Percentiles rank a stretch among this genome's conserved stretches.
Conservation (phyloP, 805 yeast genomes). For the Wickerhamomyces hampshirensis region DNA sequence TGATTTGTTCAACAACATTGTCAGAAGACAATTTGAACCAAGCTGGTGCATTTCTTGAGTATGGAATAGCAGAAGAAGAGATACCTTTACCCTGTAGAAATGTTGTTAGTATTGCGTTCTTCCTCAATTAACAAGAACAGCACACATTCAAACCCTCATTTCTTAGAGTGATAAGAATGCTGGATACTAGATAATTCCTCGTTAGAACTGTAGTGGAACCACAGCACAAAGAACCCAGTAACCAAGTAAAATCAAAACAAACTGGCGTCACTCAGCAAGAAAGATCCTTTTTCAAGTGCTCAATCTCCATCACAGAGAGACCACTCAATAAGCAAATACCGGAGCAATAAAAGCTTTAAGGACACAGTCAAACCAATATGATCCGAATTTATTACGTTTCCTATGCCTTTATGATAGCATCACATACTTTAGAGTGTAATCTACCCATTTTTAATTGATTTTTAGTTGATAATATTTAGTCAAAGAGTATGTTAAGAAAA, state of each 20-base stretch:
- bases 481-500: conserved; percentile 6
- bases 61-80: conserved; percentile 97
- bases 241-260: conserved; percentile 26
- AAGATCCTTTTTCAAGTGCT: conserved; percentile 1
- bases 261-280: conserved; percentile 49
- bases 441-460: conserved; percentile 91
- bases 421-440: conserved; percentile 96
- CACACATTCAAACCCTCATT: neutral
- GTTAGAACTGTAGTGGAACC: conserved; percentile 4
- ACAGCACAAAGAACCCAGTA: conserved; percentile 13
- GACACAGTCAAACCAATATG: conserved; percentile 19
- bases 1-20: conserved; percentile 94
- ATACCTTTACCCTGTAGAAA: conserved; percentile 91
- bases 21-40: conserved; percentile 98
- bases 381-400: conserved; percentile 25
- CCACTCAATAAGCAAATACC: neutral
- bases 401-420: conserved; percentile 10
- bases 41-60: conserved; percentile 97
- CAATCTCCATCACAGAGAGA: conserved; percentile 14
- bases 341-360: conserved; percentile 1
- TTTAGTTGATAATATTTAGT: conserved; percentile 16
- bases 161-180: conserved; percentile 10
- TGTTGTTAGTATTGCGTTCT: conserved; percentile 35
- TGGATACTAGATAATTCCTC: conserved; percentile 11
- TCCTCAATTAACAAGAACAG: conserved; percentile 1